phyloP scores from a whole-genome alignment of 805 yeast genomes.

The Hanseniaspora singularis region DNA sequence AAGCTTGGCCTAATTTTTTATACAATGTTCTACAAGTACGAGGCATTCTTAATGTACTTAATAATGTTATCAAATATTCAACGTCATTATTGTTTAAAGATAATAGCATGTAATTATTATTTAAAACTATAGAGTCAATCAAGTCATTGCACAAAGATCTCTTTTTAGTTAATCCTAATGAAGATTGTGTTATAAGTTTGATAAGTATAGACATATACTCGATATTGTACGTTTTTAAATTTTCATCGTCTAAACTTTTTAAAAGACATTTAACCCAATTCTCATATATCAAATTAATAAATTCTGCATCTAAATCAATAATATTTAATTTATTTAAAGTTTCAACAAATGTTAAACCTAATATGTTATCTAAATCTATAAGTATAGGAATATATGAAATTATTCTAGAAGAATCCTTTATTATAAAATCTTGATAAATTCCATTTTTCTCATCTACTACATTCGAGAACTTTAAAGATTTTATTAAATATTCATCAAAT shows the following conservation, averaged over 20 bases:
- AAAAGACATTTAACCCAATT: neutral
- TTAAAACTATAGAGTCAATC: neutral
- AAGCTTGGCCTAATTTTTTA: constrained; percentile 7
- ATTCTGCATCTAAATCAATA: neutral
- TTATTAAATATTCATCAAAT: constrained; percentile 32
- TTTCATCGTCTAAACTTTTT: neutral
- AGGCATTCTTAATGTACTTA: constrained; percentile 11
- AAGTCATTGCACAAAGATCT: neutral
- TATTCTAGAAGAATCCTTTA: neutral
- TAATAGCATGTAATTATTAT: neutral
- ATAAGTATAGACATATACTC: neutral
- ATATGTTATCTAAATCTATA: constrained; percentile 6
- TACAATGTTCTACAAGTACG: constrained; percentile 1
- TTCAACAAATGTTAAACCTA: constrained; percentile 10
- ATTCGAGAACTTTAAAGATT: constrained; percentile 25
- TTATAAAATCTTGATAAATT: constrained; percentile 6
- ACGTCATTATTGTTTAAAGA: constrained; percentile 9
- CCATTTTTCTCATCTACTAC: neutral
- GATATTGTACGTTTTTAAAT: neutral
- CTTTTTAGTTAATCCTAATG: neutral
- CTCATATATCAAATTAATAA: constrained; percentile 4
- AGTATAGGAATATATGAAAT: constrained; percentile 6
- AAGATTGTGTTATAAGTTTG: constrained; percentile 1
- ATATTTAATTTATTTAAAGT: constrained; percentile 3
- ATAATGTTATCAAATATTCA: constrained; percentile 5